Evolutionary conservation across 805 yeast species (phyloP), one percentile per base, ranked within the genome.

Genomic region (Lachancea lanzarotensis): DNA sequence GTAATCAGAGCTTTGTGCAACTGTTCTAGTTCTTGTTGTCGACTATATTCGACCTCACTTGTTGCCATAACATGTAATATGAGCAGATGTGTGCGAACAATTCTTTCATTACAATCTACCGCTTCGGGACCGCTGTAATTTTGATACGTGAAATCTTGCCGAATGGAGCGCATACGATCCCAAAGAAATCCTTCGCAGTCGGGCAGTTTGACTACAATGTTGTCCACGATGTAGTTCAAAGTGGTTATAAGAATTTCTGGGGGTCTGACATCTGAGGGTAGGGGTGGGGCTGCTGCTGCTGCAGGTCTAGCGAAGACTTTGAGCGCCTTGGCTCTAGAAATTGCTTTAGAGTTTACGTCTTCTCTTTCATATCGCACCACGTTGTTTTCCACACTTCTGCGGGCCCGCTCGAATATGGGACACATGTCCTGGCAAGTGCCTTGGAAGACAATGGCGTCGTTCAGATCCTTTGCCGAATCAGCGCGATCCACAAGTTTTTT

Each of bases 231-330:
- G 60, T 86, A 87, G 47, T 84, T 73, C 48, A 93, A 66, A 0
- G 97, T 82, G 30, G 70, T 56, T 11, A 73, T 74, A 20, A 93
- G 66, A 1, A 90, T 70, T 44, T 74, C 75, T 0, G 99, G 98
- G 1, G 98, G 96, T 49, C 99, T 73, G 3, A 93, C 99, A 62
- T 93, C 98, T 1, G 97, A 88, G 0, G 98, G 99, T 46, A 93
- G 69, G 2, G 98, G 95, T 1, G 97, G 98, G 1, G 96, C 95
- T 54, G 93, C 96, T 6, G 98, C 98, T 0, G 98, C 97, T 15
- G 95, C 96, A 0, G 99, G 97, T 54, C 99, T 73, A 18, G 95
- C 84, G 60, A 93, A 93, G 1, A 96, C 95, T 65, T 93, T 93
- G 6, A 93, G 76, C 0, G 97, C 96, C 37, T 71, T 68, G 0